phyloP scores from a whole-genome alignment of 2,329 filamentous ascomycete species.

The Knufia fluminis region DNA sequence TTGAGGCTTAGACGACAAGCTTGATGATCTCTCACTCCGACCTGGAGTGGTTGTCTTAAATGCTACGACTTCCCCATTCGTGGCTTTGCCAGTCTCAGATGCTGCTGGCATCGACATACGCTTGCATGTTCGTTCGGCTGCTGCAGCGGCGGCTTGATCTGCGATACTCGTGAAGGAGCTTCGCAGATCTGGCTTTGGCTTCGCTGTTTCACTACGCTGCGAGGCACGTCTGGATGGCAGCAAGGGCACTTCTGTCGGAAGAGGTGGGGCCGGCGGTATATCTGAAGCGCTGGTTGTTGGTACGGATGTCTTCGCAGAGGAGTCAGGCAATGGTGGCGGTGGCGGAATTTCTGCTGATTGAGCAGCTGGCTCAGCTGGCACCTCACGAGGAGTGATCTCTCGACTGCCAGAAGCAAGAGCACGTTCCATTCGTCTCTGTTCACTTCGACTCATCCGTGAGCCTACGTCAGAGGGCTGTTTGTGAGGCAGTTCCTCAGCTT shows the following conservation, averaged over 20 bases:
- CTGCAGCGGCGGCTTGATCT: slow-evolving; percentile 3
- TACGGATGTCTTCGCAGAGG: no score
- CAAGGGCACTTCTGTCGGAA: not conserved
- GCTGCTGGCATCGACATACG: not conserved
- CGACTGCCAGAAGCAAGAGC: slow-evolving; percentile 10
- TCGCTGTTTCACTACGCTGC: not conserved
- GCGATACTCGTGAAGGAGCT: slow-evolving; percentile 7
- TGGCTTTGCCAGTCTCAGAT: not conserved
- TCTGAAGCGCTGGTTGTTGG: not conserved
- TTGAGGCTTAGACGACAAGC: not conserved
- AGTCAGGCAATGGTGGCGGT: not conserved
- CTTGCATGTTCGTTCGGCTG: not conserved
- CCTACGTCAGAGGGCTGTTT: not conserved
- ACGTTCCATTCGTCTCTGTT: slow-evolving; percentile 16
- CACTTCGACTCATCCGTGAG: slow-evolving; percentile 7
- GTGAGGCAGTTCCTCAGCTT: not conserved
- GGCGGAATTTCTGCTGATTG: not conserved
- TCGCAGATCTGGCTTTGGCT: not conserved
- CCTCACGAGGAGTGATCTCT: not conserved
- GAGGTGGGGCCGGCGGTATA: not conserved
- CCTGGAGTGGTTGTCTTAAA: no score
- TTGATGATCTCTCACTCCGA: not conserved
- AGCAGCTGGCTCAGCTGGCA: not conserved
- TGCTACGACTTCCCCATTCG: not conserved
- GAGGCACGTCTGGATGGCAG: not conserved